Evolutionary conservation across 1,284 basidiomycete genomes (phyloP).

Genomic region (Tetrapyrgos nigripes): DNA sequence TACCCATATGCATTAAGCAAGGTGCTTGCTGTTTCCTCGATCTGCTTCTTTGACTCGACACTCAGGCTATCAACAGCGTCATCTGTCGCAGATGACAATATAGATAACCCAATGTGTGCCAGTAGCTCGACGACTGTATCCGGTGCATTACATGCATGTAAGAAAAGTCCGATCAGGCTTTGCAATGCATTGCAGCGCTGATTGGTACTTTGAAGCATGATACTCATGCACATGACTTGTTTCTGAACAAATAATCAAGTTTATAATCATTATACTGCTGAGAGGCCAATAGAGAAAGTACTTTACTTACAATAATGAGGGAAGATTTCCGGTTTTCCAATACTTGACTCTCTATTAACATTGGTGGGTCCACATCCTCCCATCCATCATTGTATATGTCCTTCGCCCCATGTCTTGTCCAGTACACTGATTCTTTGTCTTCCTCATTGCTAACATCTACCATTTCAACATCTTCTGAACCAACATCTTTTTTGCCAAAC

Average conservation of each 20-base stretch:
- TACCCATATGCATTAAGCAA: slow-evolving; percentile 33
- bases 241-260: slow-evolving; percentile 24
- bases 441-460: background rate
- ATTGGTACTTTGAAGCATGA: slow-evolving; percentile 18
- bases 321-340: background rate
- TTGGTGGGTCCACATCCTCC: background rate
- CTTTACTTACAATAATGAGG: background rate
- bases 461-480: background rate
- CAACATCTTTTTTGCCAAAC: background rate
- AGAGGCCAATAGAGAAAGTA: background rate
- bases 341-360: background rate
- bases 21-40: slow-evolving; percentile 21
- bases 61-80: slow-evolving; percentile 20
- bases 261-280: background rate
- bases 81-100: slow-evolving; percentile 26
- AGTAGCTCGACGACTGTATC: slow-evolving; percentile 32
- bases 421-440: background rate
- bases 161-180: slow-evolving; percentile 30
- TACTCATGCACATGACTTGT: slow-evolving; percentile 27
- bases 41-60: slow-evolving; percentile 8
- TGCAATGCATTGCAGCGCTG: slow-evolving; percentile 33
- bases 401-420: background rate
- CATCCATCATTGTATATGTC: background rate
- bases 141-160: slow-evolving; percentile 31
- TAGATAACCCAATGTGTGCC: slow-evolving; percentile 31